Evolutionary conservation across 1,284 basidiomycete genomes (phyloP), one percentile per base, ranked within the genome.

Genomic region (Termitomyces sp.): DNA sequence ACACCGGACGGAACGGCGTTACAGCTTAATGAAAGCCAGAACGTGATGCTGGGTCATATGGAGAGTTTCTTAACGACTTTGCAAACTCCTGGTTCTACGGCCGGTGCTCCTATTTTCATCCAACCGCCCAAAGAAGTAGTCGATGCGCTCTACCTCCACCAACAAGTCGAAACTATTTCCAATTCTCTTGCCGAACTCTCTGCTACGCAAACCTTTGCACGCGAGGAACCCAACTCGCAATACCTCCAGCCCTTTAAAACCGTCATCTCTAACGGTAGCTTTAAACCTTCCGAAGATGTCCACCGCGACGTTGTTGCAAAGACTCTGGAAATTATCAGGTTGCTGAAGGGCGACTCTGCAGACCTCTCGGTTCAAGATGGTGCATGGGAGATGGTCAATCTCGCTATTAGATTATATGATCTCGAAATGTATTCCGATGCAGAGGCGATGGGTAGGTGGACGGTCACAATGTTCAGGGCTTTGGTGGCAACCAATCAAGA

Each of bases 401-500:
- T 61, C 17, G 53, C 55, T 7, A 54, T 56, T 17, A 46, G 45
- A 26, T 50, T 62, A 9, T 45, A 48, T 19, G 47, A 39, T 30
- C 55, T 62, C 7, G 61, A 60, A 34, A 58, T 62, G 59, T 51
- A 55, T 45, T 53, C 54, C 12, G 58, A 62, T 38, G 61, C 61
- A 13, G 41, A 48, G 30, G 52, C 52, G 1, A 56, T 58, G 26
- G 55, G 54, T 6, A 33, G 13, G 5, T 54, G 59, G 50, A 58
- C 59, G 2, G 59, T 56, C 24, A 53, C 53, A 17, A 53, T 59
- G 42, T 59, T 51, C 28, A 50, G 56, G 31, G 49, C 52, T 17
- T 17, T 59, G 28, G 51, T 48, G 13, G 33, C 47, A 21, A 51
- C 47, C 9, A 42, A 59, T 43, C 40, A 43, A 39, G 33, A 26